These are phyloP conservation scores for Yamadazyma triangularis DNA, from an alignment of 1,139 yeast species.

Conservation along the genomic window DNA sequence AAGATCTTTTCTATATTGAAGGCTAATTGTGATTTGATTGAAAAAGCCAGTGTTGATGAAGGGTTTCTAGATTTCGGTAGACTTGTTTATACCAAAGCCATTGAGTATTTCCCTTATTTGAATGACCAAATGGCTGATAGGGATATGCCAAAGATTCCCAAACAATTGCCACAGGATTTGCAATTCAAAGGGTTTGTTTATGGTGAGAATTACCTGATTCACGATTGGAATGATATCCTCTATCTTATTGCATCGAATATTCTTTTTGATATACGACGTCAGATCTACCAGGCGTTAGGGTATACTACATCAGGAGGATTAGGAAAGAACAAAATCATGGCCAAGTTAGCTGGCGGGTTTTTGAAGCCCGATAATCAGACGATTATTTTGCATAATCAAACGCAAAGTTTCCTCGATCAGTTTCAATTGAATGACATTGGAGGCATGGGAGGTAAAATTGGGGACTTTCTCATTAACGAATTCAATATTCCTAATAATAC, in stretches of 20 bases:
- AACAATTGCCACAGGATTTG: constrained; percentile 17
- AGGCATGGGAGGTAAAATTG: constrained; percentile 89
- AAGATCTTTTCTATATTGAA: constrained; percentile 65
- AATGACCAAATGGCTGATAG: constrained; percentile 11
- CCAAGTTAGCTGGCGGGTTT: constrained; percentile 86
- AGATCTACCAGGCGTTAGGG: constrained; percentile 52
- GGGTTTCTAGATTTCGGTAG: constrained; percentile 80
- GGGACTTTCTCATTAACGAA: constrained; percentile 50
- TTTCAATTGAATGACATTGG: constrained; percentile 74
- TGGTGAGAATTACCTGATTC: constrained; percentile 11
- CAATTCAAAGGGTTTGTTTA: constrained; percentile 27
- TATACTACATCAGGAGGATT: constrained; percentile 92
- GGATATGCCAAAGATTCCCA: constrained; percentile 58
- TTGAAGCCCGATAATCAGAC: constrained; percentile 88
- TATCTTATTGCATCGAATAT: constrained; percentile 62
- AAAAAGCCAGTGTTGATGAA: constrained; percentile 96
- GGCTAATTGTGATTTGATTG: constrained; percentile 58
- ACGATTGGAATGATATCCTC: constrained; percentile 86
- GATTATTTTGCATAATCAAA: constrained; percentile 48
- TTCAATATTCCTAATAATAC: constrained; percentile 40
- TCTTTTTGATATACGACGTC: constrained; percentile 48
- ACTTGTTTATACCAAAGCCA: constrained; percentile 20
- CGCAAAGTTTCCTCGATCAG: constrained; percentile 49
- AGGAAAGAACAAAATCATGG: constrained; percentile 68
- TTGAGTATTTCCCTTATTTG: constrained; percentile 25